A percentile compares a stretch with the other conserved stretches of the same genome.
Conservation (phyloP, 164 flowering plant species). For the Stephania cephalantha region DNA sequence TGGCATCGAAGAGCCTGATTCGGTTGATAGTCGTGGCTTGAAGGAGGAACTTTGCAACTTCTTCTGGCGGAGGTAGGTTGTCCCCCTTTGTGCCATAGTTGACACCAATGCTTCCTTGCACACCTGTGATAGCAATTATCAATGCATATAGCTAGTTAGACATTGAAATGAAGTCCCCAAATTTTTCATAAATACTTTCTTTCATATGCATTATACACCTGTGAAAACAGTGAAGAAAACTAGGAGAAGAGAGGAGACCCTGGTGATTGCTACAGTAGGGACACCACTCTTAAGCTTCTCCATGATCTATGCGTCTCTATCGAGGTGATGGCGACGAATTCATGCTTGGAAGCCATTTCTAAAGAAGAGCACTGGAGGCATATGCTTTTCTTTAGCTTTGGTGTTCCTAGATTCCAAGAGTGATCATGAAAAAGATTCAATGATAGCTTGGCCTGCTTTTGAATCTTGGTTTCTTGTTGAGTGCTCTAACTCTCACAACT, state of each 20-base stretch:
- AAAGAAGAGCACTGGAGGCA: slow-evolving; percentile 1
- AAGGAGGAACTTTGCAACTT: slow-evolving; percentile 58
- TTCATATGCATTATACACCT: neutral
- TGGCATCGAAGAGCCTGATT: slow-evolving; percentile 58
- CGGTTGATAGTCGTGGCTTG: slow-evolving; percentile 54
- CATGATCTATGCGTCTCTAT: neutral
- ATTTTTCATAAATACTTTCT: neutral
- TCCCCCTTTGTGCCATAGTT: slow-evolving; percentile 72
- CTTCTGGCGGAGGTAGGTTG: slow-evolving; percentile 61
- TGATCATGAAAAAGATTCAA: slow-evolving; percentile 1
- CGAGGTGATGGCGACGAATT: neutral
- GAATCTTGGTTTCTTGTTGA: neutral
- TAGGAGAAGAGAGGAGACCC: neutral
- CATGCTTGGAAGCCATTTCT: neutral
- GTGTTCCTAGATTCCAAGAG: neutral
- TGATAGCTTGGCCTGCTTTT: slow-evolving; percentile 6
- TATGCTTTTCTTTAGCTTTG: neutral
- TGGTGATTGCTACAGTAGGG: neutral
- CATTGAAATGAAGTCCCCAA: neutral
- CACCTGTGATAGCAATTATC: slow-evolving; percentile 19
- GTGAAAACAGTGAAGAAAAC: neutral
- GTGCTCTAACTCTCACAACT: neutral
- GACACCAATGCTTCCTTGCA: slow-evolving; percentile 54
- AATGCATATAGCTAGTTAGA: neutral
- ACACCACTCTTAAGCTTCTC: neutral